Evolutionary conservation across 2,329 filamentous ascomycete genomes (phyloP), one percentile per base, ranked within the genome.

Genomic region (Venturia carpophila): DNA sequence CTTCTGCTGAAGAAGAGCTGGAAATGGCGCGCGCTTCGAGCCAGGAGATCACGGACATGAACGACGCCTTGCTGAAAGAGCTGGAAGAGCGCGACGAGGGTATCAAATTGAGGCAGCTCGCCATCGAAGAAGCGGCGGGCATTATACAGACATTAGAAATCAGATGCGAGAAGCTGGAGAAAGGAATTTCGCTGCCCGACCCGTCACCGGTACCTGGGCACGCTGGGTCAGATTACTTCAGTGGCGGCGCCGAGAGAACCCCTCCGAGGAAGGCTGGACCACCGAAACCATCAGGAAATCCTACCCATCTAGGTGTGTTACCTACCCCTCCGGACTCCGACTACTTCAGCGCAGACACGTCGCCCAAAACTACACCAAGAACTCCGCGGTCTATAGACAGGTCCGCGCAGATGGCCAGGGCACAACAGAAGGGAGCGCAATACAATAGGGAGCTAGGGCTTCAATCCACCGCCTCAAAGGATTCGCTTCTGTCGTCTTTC

Each of bases 221-320:
- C 30, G 30, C 30, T 34, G 65, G 66, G n/a, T 66, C 65, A n/a
- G 65, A 66, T 37, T 66, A 66, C 43, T 66, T 66, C 52, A 65
- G 61, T 55, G 65, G 47, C 3, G 65, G 65, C 30, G 27, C 61
- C 13, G 64, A 66, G 37, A 19, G 34, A n/a, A 39, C 49, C 4
- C 64, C 55, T 19, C 39, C 21, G 15, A 62, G 19, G 37, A 62
- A 49, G 42, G 19, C 5, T n/a, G 47, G 19, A 19, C 17, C 52
- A 15, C 27, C 19, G 45, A 64, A 43, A n/a, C 49, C 63, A 34
- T 42, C 43, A 19, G 37, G 17, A 24, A 58, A 58, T 37, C 10
- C 30, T 58, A n/a, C 30, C 21, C 52, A 37, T 24, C 30, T 27
- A n/a, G 39, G 42, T 3, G 42, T 45, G 19, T 21, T 63, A 55